Conservation (phyloP, 2,329 filamentous ascomycete genomes). For the Trichoderma guizhouense region DNA sequence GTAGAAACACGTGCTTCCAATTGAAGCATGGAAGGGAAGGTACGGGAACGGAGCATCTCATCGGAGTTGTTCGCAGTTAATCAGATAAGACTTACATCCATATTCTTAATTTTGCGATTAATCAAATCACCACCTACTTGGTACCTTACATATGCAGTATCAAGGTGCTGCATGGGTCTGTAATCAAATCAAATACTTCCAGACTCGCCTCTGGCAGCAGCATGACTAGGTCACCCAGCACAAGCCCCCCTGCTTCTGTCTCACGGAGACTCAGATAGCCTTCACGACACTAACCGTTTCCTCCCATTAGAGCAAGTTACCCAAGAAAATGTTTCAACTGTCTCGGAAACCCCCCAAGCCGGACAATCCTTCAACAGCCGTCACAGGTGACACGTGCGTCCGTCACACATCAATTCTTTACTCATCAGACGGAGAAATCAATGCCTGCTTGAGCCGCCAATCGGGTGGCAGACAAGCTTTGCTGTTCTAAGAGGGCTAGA, state of each 20-base stretch:
- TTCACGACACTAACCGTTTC: constrained; percentile 1
- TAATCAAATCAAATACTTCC: not conserved
- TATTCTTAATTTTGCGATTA: not conserved
- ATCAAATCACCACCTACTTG: not conserved
- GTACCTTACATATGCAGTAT: not conserved
- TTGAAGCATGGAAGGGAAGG: not conserved
- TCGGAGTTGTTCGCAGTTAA: not conserved
- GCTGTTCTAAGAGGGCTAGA: not conserved
- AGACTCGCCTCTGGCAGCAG: not conserved
- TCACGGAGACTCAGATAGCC: not conserved
- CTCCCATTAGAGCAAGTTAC: not conserved
- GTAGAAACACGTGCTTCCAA: not conserved
- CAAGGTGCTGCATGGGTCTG: not conserved
- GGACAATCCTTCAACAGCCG: not conserved
- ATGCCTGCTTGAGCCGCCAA: not conserved
- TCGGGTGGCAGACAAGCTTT: not conserved
- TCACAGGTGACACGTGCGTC: not conserved
- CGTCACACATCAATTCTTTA: not conserved
- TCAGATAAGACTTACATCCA: not conserved
- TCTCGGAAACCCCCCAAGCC: constrained; percentile 9
- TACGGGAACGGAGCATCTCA: not conserved
- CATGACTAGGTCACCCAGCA: not conserved
- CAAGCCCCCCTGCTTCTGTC: not conserved
- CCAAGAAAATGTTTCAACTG: constrained; percentile 13
- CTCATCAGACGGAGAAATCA: not conserved